Base-by-base conservation (phyloP, 2,329 filamentous ascomycete species). In the Hypoxylon sp. region DNA sequence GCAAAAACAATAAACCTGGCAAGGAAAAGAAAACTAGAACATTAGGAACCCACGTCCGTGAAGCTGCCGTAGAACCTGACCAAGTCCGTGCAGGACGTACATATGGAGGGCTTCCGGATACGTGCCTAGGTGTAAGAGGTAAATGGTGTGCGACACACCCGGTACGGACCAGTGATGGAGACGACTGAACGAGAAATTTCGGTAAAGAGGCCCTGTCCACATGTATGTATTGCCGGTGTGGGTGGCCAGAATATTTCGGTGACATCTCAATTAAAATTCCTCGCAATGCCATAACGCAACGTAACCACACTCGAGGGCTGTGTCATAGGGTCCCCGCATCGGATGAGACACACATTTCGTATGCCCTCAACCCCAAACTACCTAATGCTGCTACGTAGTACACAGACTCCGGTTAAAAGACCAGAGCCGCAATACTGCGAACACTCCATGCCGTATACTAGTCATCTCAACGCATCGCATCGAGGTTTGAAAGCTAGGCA, bases 201-300 rank as follows among this genome's bases (percentile, higher is more conserved):
- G 54, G 50, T 58, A 29, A 42, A 39, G 51, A 58, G 55, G 33
- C 48, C 33, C n/a, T 44, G 39, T 29, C 31, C 46, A 33, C 55
- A 48, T 58, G 44, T 50, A 50, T 26, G 55, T 37, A 48, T 37
- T 37, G 54, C 24, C 55, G 46, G 33, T 50, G 14, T 42, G 24
- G 55, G 35, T 55, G 35, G 46, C 29, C 47, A 57, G 53, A 37
- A 59, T 46, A 29, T 42, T 35, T 55, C 37, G 48, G 55, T 33
- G 29, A 60, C 55, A 59, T 51, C 33, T 52, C 39, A 47, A 56
- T 56, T 50, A 44, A 55, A 44, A 63, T 14, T 56, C 11, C 42
- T 63, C 54, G 22, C 54, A 56, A 62, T 65, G 61, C 54, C 64
- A 19, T 26, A 52, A 63, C 61, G 64, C 53, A 70, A 70, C 53